Conservation (phyloP, 2,329 filamentous ascomycete genomes). For the Aureobasidium pullulans region DNA sequence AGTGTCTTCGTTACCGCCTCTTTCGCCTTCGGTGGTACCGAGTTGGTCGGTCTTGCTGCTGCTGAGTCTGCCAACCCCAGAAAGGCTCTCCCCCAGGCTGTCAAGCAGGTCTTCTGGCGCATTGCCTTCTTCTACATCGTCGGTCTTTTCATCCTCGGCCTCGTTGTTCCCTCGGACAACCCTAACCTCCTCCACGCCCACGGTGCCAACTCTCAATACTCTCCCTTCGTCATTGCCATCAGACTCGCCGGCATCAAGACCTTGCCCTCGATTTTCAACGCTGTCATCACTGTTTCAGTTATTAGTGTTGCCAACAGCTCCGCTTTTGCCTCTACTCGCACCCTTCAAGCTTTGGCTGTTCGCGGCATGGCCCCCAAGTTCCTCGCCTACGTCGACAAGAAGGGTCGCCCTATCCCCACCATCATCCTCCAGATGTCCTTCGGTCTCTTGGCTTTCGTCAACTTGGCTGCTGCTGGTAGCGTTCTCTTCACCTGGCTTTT, state of each 20-base stretch:
- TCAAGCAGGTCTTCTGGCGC: constrained; percentile 21
- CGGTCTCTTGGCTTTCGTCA: constrained; percentile 67
- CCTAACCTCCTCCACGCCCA: constrained; percentile 26
- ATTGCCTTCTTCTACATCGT: constrained; percentile 21
- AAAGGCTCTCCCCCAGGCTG: constrained; percentile 28
- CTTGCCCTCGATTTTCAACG: constrained; percentile 58
- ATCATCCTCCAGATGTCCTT: constrained; percentile 58
- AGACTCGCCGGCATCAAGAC: constrained; percentile 50
- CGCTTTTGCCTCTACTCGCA: constrained; percentile 50
- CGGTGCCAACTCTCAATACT: constrained; percentile 35
- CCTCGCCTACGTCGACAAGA: constrained; percentile 73
- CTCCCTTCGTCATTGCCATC: constrained; percentile 59
- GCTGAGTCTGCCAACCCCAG: constrained; percentile 42
- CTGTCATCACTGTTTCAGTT: constrained; percentile 53
- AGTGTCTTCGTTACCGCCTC: constrained; percentile 58
- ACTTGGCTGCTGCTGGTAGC: constrained; percentile 51
- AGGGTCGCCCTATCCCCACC: constrained; percentile 68
- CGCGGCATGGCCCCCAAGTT: constrained; percentile 65
- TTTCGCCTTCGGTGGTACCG: constrained; percentile 56
- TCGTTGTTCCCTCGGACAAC: constrained; percentile 20
- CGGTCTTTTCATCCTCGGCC: constrained; percentile 19
- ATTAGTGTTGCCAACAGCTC: constrained; percentile 50
- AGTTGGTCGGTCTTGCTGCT: constrained; percentile 45
- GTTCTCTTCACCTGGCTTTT: constrained; percentile 69
- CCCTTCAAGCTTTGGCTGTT: constrained; percentile 39